These are phyloP conservation scores for Leccinum uliginosum DNA, from an alignment of 768 basidiomycete species.

Conservation along the genomic window DNA sequence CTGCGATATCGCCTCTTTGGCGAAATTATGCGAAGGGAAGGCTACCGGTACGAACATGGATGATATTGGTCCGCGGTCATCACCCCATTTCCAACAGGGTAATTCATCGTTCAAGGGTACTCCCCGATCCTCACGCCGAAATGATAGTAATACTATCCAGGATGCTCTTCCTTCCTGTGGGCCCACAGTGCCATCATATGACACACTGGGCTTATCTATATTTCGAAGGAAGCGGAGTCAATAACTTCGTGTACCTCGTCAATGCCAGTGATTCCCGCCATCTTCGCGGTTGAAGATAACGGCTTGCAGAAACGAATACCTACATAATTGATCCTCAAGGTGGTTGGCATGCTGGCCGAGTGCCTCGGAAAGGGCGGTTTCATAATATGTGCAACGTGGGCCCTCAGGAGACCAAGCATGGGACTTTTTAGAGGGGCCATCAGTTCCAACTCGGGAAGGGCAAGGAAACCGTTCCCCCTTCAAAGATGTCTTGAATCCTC, in stretches of 20 bases:
- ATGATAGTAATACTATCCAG: background rate
- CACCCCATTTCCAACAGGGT: conserved; percentile 1
- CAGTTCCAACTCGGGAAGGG: background rate
- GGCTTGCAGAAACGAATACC: background rate
- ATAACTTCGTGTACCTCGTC: conserved; percentile 7
- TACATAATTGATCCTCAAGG: background rate
- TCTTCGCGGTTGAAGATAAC: background rate
- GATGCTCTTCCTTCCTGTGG: background rate
- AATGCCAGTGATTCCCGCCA: background rate
- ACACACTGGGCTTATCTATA: conserved; percentile 1
- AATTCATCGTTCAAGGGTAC: conserved; percentile 3
- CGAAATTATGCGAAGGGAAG: background rate
- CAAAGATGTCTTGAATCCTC: background rate
- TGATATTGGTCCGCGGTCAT: conserved; percentile 13
- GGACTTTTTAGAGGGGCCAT: background rate
- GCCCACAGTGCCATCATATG: background rate
- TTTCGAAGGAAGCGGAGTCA: conserved; percentile 2
- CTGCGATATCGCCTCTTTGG: background rate
- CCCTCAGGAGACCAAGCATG: background rate
- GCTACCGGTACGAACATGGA: background rate
- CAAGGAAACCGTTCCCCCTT: background rate
- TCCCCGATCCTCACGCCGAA: conserved; percentile 18
- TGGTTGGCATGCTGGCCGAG: background rate
- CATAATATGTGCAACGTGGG: background rate
- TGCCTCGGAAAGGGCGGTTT: background rate